These are phyloP conservation scores for Diaporthe citriasiana DNA, from an alignment of 2,329 filamentous ascomycete species.

Conservation along the genomic window DNA sequence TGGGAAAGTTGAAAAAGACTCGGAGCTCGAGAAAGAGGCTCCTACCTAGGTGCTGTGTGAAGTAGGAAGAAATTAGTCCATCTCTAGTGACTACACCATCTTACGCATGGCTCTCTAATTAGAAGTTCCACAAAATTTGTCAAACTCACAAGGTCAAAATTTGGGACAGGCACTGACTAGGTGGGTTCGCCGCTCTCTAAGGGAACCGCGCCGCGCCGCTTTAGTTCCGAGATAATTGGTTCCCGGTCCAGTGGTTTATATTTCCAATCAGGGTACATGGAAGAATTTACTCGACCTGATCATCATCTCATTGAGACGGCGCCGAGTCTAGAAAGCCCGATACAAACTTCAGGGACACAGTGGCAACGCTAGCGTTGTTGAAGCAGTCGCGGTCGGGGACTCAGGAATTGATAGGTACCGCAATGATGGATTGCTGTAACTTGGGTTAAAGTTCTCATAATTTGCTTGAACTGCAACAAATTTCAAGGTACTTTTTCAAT, in stretches of 20 bases:
- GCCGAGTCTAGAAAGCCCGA: not conserved
- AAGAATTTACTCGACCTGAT: not conserved
- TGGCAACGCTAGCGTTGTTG: not conserved
- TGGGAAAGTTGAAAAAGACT: not conserved
- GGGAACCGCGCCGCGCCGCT: too few species aligned
- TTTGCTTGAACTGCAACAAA: not conserved
- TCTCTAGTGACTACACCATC: not conserved
- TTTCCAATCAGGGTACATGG: not conserved
- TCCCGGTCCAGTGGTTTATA: not conserved
- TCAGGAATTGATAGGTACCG: not conserved
- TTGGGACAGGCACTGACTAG: not conserved
- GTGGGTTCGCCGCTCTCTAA: not conserved
- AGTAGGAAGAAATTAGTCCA: not conserved
- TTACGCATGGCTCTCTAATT: too few species aligned
- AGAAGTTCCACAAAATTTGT: too few species aligned
- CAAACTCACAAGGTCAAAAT: not conserved
- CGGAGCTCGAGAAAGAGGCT: not conserved
- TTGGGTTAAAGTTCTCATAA: not conserved
- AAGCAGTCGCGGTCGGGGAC: not conserved
- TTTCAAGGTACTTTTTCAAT: not conserved
- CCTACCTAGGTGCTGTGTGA: not conserved
- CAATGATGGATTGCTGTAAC: not conserved
- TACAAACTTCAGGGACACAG: too few species aligned
- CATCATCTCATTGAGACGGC: not conserved
- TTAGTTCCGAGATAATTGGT: not conserved